These are phyloP conservation scores for Geoglossum glabrum DNA, from an alignment of 495 filamentous ascomycete species.

Conservation along the genomic window DNA sequence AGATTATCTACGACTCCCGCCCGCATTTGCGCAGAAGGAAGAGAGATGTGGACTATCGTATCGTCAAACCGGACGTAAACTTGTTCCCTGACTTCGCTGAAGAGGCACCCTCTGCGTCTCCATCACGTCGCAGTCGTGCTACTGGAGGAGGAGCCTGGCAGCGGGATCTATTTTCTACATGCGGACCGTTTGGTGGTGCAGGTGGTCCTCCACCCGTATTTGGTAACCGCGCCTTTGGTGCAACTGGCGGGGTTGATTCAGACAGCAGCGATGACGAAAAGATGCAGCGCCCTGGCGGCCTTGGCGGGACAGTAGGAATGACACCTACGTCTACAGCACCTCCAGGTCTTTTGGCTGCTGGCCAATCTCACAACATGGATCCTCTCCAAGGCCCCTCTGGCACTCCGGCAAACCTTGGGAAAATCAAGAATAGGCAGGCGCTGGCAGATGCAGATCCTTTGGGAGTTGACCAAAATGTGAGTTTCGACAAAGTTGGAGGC, in stretches of 20 bases:
- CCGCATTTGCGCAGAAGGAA: conserved; percentile 5
- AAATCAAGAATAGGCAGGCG: conserved; percentile 59
- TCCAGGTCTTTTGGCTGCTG: conserved; percentile 31
- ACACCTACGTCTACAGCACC: conserved; percentile 48
- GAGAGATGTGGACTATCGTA: conserved; percentile 43
- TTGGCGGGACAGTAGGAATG: conserved; percentile 42
- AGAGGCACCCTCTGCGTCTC: conserved; percentile 41
- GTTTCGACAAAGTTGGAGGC: conserved; percentile 83
- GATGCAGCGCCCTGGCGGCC: conserved; percentile 27
- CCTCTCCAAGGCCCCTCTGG: conserved; percentile 38
- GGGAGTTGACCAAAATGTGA: conserved; percentile 75
- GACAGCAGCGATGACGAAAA: conserved; percentile 93
- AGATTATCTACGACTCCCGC: conserved; percentile 30
- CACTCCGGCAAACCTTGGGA: conserved; percentile 71
- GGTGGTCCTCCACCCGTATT: conserved; percentile 51
- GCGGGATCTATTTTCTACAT: conserved; percentile 62
- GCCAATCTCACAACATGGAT: conserved; percentile 44
- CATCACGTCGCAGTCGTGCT: conserved; percentile 40
- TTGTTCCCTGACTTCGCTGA: conserved; percentile 46
- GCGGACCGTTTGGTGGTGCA: conserved; percentile 79
- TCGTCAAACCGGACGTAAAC: conserved; percentile 53
- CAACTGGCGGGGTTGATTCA: conserved; percentile 64
- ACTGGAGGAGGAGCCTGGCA: conserved; percentile 40
- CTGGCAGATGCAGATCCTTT: conserved; percentile 86
- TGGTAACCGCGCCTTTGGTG: conserved; percentile 54